phyloP scores from a whole-genome alignment of 1,284 basidiomycete genomes.

The Ganoderma leucocontextum region DNA sequence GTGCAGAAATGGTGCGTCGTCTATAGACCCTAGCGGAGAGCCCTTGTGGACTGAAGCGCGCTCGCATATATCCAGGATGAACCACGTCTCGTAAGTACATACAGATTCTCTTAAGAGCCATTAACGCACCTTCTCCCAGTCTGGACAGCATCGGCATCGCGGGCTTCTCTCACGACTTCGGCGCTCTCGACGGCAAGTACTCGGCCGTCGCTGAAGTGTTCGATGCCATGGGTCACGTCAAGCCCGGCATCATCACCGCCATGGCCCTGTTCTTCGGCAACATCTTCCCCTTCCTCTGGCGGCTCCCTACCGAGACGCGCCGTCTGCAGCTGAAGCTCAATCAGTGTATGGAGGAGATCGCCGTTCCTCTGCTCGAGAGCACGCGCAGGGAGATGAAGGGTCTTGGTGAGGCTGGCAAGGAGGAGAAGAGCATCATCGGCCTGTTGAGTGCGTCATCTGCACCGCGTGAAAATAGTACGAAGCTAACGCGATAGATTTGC shows the following conservation, averaged over 20 bases:
- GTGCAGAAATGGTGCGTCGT: conserved; percentile 49
- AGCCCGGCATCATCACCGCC: conserved; percentile 37
- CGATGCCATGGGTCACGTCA: conserved; percentile 47
- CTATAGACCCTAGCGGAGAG: not conserved
- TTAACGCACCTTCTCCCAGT: conserved; percentile 38
- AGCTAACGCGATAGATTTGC: conserved; percentile 1
- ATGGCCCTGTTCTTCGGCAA: conserved; percentile 51
- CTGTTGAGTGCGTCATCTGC: conserved; percentile 52
- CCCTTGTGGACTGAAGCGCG: not conserved
- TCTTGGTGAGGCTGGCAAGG: conserved; percentile 41
- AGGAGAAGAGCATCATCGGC: conserved; percentile 63
- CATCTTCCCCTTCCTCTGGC: conserved; percentile 52
- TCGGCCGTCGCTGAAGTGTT: conserved; percentile 56
- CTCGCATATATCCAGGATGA: conserved; percentile 51
- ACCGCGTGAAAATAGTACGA: not conserved
- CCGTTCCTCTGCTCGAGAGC: conserved; percentile 54
- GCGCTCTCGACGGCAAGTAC: conserved; percentile 55
- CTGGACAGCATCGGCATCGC: conserved; percentile 68
- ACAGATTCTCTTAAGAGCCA: not conserved
- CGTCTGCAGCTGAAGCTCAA: conserved; percentile 48
- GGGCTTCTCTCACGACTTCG: conserved; percentile 65
- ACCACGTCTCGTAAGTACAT: conserved; percentile 52
- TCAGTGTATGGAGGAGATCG: conserved; percentile 52
- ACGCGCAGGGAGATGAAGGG: conserved; percentile 50
- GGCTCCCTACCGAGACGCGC: conserved; percentile 51